Evolutionary conservation across 495 filamentous ascomycete genomes (phyloP), one percentile per base, ranked within the genome.

Genomic region (Hypoxylon fragiforme): DNA sequence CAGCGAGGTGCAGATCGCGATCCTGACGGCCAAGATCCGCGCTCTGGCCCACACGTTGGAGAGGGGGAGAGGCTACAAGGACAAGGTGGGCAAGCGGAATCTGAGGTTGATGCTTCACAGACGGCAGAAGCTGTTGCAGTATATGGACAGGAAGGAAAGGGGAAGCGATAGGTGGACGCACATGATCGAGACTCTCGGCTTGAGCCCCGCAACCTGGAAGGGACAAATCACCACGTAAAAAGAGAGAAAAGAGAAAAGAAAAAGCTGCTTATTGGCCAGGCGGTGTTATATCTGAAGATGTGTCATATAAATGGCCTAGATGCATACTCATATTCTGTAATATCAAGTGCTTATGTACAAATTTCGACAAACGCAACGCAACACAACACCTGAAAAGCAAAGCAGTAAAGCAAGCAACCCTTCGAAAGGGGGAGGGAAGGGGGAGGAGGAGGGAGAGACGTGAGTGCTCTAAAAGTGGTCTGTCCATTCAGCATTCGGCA

Each of bases 1-100:
- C 46, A 86, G 87, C 14, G 94, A 99, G 72, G 94, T 99, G 37
- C 94, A 99, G 77, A 90, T 92, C 57, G 92, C 91, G n/a, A 94
- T 99, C 58, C 72, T 99, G 67, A 99, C 94, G 7, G 81, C 89
- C 39, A 97, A 97, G 77, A 99, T 99, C 63, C 73, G 89, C 44
- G 86, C 88, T 35, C 70, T 97, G 41, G 83, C 86, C 24, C 75
- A 84, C 53, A 77, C 80, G 43, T 64, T 89, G 44, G 77, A 81
- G 64, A 74, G 66, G 24, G 69, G 72, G 37, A 76, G 77, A 24
- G 78, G 75, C 8, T 64, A 79, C 51, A 84, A 77, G 50, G 94
- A 99, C 67, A 97, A 94, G 76, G 81, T 90, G 61, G 97, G 96
- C 73, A 96, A 94, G 79, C 81, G 91, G 57, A 95, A 94, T 76